A percentile compares a stretch with the other conserved stretches of the same genome.
phyloP scores from a whole-genome alignment of 2,329 filamentous ascomycete species.

The Aspergillus fumigatus region DNA sequence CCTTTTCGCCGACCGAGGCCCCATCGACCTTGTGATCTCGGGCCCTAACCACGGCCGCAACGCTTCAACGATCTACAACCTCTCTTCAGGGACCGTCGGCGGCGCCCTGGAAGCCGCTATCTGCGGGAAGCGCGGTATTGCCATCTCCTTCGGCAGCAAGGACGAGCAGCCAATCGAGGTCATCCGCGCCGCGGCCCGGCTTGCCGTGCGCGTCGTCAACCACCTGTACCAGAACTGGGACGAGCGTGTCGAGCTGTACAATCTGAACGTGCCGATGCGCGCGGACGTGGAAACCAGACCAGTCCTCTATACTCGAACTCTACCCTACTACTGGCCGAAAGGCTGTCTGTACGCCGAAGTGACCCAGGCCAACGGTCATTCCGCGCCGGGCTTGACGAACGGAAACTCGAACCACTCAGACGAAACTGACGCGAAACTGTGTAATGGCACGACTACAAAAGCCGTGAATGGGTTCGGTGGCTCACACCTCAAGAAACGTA shows the following conservation, averaged over 20 bases:
- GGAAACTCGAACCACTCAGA: conserved; percentile 15
- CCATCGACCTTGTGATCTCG: conserved; percentile 68
- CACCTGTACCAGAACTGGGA: conserved; percentile 69
- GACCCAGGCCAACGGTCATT: conserved; percentile 45
- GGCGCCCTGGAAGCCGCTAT: conserved; percentile 70
- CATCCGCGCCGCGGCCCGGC: conserved; percentile 66
- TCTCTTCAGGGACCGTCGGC: conserved; percentile 71
- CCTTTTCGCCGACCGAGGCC: conserved; percentile 64
- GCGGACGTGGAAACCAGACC: conserved; percentile 64
- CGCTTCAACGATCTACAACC: conserved; percentile 69
- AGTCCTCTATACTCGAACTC: conserved; percentile 69
- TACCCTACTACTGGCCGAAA: conserved; percentile 80
- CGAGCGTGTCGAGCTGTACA: conserved; percentile 70
- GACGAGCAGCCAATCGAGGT: conserved; percentile 71
- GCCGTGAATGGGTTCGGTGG: conserved; percentile 15
- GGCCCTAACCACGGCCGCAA: conserved; percentile 78
- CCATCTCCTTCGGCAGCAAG: conserved; percentile 78
- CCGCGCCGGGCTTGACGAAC: conserved; percentile 54
- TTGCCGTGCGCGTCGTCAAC: conserved; percentile 70
- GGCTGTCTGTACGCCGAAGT: conserved; percentile 78
- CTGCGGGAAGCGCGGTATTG: conserved; percentile 64
- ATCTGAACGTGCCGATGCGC: conserved; percentile 78
- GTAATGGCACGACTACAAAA: background rate
- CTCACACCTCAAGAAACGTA: conserved; percentile 61
- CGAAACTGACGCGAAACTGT: background rate